These are phyloP conservation scores for Citropsis articulata DNA, from an alignment of 345 rosid species.

Conservation along the genomic window DNA sequence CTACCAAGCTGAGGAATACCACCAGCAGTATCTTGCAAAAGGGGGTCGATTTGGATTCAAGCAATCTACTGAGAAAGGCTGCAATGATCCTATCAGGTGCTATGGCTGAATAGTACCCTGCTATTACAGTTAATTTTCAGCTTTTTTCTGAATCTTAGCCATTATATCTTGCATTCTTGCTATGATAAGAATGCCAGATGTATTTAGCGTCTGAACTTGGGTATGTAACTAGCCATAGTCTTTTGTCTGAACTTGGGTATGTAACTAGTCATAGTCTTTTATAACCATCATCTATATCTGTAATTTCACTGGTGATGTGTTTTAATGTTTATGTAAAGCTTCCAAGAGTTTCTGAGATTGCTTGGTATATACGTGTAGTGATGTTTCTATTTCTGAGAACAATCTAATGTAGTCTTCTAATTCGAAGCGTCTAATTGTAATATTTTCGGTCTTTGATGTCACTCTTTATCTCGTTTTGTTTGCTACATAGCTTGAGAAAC, in stretches of 20 bases:
- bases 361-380: neutral
- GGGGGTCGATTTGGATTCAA: slow-evolving; percentile 80
- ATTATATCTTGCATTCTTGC: neutral
- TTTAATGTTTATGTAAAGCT: slow-evolving; percentile 9
- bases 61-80: slow-evolving; percentile 78
- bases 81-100: slow-evolving; percentile 91
- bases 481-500: neutral
- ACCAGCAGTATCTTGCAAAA: slow-evolving; percentile 88
- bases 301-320: neutral
- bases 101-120: slow-evolving; percentile 53
- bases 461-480: neutral
- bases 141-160: neutral
- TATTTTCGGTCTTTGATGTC: no score
- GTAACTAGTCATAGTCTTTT: neutral
- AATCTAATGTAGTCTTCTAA: neutral
- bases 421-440: no score
- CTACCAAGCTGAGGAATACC: slow-evolving; percentile 87
- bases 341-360: neutral
- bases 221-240: slow-evolving; percentile 3
- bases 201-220: neutral
- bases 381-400: neutral
- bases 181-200: neutral
- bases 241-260: slow-evolving; percentile 2
- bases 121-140: neutral
- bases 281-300: neutral